These are phyloP conservation scores for Sporothrix variecibatus DNA, from an alignment of 2,329 filamentous ascomycete genomes.

Conservation along the genomic window DNA sequence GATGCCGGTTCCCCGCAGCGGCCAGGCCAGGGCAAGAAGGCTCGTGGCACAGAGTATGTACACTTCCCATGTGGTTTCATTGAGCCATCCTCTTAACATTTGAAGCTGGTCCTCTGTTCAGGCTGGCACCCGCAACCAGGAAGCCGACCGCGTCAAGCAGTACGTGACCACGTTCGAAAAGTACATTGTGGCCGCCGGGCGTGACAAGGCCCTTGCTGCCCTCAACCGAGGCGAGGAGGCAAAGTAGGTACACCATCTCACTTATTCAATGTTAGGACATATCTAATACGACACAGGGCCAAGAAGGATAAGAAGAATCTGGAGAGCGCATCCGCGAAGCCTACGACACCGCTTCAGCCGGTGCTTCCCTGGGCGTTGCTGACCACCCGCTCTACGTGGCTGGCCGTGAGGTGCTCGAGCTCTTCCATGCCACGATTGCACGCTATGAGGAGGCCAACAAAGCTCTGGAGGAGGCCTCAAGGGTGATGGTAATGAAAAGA, in stretches of 20 bases:
- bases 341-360: neutral
- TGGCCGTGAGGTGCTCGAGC: conserved; percentile 26
- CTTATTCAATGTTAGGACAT: too few relatives aligned
- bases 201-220: conserved; percentile 17
- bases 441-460: conserved; percentile 27
- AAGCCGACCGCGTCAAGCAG: conserved; percentile 29
- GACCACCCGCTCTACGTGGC: conserved; percentile 25
- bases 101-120: conserved; percentile 25
- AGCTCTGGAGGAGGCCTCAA: neutral
- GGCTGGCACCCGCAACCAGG: conserved; percentile 25
- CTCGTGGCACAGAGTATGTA: conserved; percentile 3
- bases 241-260: conserved; percentile 20
- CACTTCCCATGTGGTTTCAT: too few relatives aligned
- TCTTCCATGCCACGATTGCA: conserved; percentile 22
- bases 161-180: conserved; percentile 26
- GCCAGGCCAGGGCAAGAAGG: neutral
- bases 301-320: neutral
- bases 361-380: neutral
- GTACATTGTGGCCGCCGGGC: conserved; percentile 18
- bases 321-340: conserved; percentile 15
- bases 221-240: conserved; percentile 19
- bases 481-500: neutral
- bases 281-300: too few relatives aligned
- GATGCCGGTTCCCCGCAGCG: neutral
- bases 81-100: neutral